Percentiles rank a stretch among this genome's conserved stretches.
These are phyloP conservation scores for Coemansia sp. DNA, from an alignment of 192 early-diverging fungal species.

Conservation along the genomic window DNA sequence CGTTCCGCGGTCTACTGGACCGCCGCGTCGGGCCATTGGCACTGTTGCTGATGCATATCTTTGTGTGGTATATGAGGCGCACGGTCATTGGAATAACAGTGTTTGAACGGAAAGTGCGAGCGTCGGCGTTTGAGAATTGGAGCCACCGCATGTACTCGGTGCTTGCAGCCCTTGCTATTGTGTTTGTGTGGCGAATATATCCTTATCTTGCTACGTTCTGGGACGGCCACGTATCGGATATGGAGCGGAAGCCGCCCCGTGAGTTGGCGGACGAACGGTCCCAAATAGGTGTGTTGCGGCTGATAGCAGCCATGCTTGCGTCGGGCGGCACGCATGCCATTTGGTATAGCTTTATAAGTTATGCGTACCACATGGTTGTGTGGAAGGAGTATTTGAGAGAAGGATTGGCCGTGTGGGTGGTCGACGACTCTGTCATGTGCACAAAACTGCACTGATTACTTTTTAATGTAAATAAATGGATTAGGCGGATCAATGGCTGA, in stretches of 20 bases:
- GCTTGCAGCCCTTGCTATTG: conserved; percentile 31
- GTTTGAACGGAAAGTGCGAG: conserved; percentile 45
- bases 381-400: conserved; percentile 53
- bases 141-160: conserved; percentile 49
- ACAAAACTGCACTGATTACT: conserved; percentile 34
- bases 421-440: conserved; percentile 37
- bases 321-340: conserved; percentile 43
- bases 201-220: conserved; percentile 33
- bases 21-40: conserved; percentile 31
- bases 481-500: background rate
- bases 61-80: conserved; percentile 51
- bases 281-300: conserved; percentile 14
- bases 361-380: conserved; percentile 50
- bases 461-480: background rate
- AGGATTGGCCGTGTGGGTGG: conserved; percentile 50
- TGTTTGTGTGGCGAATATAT: conserved; percentile 40
- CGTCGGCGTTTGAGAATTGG: conserved; percentile 25
- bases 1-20: conserved; percentile 26
- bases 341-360: conserved; percentile 59
- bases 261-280: conserved; percentile 27
- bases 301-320: conserved; percentile 29
- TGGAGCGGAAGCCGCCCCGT: conserved; percentile 6
- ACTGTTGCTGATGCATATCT: conserved; percentile 40
- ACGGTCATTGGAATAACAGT: conserved; percentile 49
- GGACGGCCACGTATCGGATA: conserved; percentile 7